phyloP scores from a whole-genome alignment of 495 filamentous ascomycete species.

The Xylaria castorea region DNA sequence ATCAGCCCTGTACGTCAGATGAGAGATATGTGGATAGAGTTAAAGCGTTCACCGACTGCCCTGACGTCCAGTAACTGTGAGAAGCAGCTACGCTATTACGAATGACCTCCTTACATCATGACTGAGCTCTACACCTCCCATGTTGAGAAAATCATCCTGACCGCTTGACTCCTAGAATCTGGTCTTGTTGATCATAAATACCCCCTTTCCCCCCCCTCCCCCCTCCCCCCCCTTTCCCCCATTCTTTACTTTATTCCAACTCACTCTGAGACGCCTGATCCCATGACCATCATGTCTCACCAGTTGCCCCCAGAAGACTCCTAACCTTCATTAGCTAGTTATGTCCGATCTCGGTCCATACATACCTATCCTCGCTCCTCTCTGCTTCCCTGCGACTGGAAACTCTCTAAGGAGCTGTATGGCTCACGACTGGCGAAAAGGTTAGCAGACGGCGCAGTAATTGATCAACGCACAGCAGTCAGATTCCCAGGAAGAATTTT shows the following conservation, averaged over 20 bases:
- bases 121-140: neutral
- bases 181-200: neutral
- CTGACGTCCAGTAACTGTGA: neutral
- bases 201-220: constrained; percentile 3
- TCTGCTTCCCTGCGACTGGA: too few relatives aligned
- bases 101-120: neutral
- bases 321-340: too few relatives aligned
- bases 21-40: neutral
- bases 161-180: neutral
- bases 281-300: too few relatives aligned
- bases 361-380: too few relatives aligned
- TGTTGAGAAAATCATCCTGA: neutral
- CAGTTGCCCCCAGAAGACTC: too few relatives aligned
- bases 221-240: neutral
- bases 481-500: too few relatives aligned
- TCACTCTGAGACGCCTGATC: too few relatives aligned
- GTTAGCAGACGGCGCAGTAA: too few relatives aligned
- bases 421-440: too few relatives aligned
- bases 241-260: neutral
- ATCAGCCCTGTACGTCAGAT: neutral
- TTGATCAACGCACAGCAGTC: too few relatives aligned
- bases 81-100: neutral
- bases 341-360: too few relatives aligned
- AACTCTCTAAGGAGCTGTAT: too few relatives aligned
- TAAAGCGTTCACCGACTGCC: neutral